Evolutionary conservation across 139 green algal genomes (phyloP), one percentile per base, ranked within the genome.

Genomic region (Ostreobium quekettii): DNA sequence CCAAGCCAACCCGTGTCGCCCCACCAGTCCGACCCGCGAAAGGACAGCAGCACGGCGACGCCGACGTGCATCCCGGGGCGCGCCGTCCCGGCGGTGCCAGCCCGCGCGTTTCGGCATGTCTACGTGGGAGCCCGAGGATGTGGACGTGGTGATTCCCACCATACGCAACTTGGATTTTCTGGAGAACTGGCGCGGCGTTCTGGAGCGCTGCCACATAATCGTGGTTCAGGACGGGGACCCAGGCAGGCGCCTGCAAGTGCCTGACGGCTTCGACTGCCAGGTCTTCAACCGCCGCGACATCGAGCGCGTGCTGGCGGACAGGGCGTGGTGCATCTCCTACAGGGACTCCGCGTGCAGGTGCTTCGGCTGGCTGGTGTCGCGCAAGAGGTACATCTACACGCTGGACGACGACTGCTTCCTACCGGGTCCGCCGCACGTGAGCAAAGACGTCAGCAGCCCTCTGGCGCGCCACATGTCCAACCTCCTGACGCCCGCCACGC

Each of bases 401-500:
- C 97, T 97, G 24, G 91, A 97, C 67, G 91, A 97, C 73, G 91
- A 97, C 80, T 97, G 91, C 82, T 97, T 96, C 69, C 82, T 92
- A 1, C 88, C 89, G 35, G 92, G 91, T 71, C 15, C 15, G 15
- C 46, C 46, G 19, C 46, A 53, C 19, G 46, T 15, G 46, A 76
- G 47, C 29, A 85, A 86, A 63, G 80, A 95, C 72, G 83, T 93
- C 64, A 95, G 97, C 82, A 90, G 97, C 73, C 91, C 93, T 2
- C 73, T 98, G 71, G 72, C 93, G 80, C 91, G 97, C 87, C 92
- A 98, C 82, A 91, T 95, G 71, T 77, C 73, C 22, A 98, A 98
- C 79, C 74, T 98, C 67, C 75, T 93, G 4, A 85, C 80, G 3
- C 93, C 93, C 11, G 90, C 91, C 7, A 98, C 92, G 0, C 92